Conservation (phyloP, 768 basidiomycete species). For the Atractiella rhizophila region DNA sequence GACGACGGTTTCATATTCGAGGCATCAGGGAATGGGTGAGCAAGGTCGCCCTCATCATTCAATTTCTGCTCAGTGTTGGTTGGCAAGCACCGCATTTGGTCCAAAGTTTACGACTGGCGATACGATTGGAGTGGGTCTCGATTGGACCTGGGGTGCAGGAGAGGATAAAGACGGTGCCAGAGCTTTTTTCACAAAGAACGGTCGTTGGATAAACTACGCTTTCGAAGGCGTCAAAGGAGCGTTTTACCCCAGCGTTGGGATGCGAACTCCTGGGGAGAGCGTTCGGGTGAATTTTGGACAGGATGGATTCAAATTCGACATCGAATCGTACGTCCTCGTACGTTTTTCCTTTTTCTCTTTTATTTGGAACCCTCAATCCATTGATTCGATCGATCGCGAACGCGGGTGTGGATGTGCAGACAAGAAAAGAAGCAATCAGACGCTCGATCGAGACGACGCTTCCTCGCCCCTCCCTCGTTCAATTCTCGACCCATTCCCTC, state of each 20-base stretch:
- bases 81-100: too few species aligned
- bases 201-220: slow-evolving; percentile 21
- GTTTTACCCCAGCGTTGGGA: slow-evolving; percentile 65
- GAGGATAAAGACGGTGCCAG: slow-evolving; percentile 22
- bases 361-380: too few species aligned
- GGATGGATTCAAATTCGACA: slow-evolving; percentile 64
- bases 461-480: too few species aligned
- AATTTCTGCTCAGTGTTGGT: too few species aligned
- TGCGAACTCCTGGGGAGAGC: slow-evolving; percentile 52
- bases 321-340: too few species aligned
- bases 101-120: slow-evolving; percentile 63
- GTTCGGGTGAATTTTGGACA: slow-evolving; percentile 72
- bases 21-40: slow-evolving; percentile 37
- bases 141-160: slow-evolving; percentile 32
- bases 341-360: too few species aligned
- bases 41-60: too few species aligned
- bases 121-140: slow-evolving; percentile 71
- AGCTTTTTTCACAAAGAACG: slow-evolving; percentile 79
- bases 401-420: too few species aligned
- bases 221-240: slow-evolving; percentile 28
- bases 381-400: too few species aligned
- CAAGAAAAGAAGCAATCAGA: too few species aligned
- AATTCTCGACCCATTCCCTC: too few species aligned
- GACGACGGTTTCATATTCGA: slow-evolving; percentile 61
- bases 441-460: too few species aligned